These are phyloP conservation scores for Acacia concinna DNA, from an alignment of 331 rosid species.

Conservation along the genomic window DNA sequence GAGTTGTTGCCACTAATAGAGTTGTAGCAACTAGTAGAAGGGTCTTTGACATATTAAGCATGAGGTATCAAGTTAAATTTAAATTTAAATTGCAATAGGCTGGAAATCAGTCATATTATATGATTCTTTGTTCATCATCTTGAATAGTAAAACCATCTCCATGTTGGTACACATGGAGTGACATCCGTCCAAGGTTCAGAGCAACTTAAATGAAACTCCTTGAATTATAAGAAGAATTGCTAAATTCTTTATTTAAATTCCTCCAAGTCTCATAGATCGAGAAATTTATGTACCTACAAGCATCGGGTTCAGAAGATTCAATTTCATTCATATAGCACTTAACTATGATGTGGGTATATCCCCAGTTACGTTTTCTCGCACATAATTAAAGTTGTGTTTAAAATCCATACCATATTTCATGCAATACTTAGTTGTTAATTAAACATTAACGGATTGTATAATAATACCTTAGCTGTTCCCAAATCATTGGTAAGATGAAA, in stretches of 20 bases:
- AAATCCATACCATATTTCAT: neutral
- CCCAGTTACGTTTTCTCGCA: conserved; percentile 16
- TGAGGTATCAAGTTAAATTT: neutral
- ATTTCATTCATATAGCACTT: conserved; percentile 35
- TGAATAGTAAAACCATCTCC: conserved; percentile 8
- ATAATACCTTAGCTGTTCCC: neutral
- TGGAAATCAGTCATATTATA: neutral
- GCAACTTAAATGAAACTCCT: neutral
- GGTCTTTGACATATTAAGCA: too few relatives aligned
- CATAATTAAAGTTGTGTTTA: neutral
- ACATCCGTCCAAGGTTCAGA: neutral
- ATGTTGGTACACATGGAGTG: neutral
- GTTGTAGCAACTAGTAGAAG: too few relatives aligned
- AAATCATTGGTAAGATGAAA: neutral
- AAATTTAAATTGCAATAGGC: neutral
- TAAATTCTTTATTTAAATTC: conserved; percentile 17
- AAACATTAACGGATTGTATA: too few relatives aligned
- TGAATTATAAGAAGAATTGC: neutral
- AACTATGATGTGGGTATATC: conserved; percentile 24
- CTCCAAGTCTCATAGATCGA: conserved; percentile 20
- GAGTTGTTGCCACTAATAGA: neutral
- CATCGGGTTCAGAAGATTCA: conserved; percentile 10
- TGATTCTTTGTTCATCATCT: neutral
- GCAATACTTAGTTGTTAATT: neutral
- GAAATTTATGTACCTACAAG: neutral